These are phyloP conservation scores for Cryptosporidium meleagridis DNA, from an alignment of 169 alveolate species.

Conservation along the genomic window DNA sequence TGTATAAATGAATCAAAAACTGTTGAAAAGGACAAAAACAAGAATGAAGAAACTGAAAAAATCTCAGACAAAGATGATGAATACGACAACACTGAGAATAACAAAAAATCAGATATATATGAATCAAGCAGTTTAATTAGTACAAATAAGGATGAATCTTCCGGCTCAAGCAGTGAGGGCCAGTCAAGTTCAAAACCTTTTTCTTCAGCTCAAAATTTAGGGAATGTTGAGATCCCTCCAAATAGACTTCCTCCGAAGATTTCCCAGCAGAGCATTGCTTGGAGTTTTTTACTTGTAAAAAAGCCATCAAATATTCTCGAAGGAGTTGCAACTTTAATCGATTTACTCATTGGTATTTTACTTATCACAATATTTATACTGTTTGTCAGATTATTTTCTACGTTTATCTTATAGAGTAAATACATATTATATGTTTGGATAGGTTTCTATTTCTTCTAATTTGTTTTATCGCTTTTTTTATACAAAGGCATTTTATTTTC, in stretches of 20 bases:
- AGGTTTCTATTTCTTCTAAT: background rate
- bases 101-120: background rate
- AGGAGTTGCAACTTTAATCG: conserved; percentile 26
- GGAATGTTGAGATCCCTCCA: conserved; percentile 7
- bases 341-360: conserved; percentile 2
- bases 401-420: background rate
- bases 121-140: background rate
- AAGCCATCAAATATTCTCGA: conserved; percentile 45
- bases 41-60: background rate
- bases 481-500: background rate
- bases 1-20: conserved; percentile 23
- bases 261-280: conserved; percentile 53
- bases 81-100: background rate
- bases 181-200: background rate
- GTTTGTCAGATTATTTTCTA: background rate
- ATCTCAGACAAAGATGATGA: background rate
- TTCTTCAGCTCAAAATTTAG: background rate
- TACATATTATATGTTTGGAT: background rate
- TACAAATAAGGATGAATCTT: background rate
- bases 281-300: conserved; percentile 36
- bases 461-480: background rate
- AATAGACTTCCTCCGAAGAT: conserved; percentile 45
- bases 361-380: conserved; percentile 14
- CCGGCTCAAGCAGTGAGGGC: background rate
- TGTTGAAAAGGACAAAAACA: background rate